Evolutionary conservation across 2,329 filamentous ascomycete species (phyloP).

Genomic region (Corynespora cassiicola): DNA sequence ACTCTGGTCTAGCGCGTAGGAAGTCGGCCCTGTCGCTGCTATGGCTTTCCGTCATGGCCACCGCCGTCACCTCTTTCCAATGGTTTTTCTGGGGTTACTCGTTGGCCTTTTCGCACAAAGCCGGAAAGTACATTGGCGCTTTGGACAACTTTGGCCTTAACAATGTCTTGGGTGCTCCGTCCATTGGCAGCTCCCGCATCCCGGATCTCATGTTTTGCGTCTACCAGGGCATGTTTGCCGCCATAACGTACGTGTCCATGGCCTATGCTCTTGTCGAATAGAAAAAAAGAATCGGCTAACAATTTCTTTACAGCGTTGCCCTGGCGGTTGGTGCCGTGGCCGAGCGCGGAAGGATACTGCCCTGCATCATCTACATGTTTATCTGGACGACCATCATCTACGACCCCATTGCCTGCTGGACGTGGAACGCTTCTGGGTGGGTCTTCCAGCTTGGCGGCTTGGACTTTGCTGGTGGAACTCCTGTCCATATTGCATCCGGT

Average conservation of each 20-base stretch:
- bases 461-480: slow-evolving; percentile 89
- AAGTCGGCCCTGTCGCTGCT: slow-evolving; percentile 89
- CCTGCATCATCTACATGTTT: slow-evolving; percentile 91
- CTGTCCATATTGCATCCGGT: slow-evolving; percentile 87
- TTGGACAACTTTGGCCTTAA: slow-evolving; percentile 81
- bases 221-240: slow-evolving; percentile 88
- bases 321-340: slow-evolving; percentile 85
- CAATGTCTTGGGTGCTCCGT: slow-evolving; percentile 76
- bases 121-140: slow-evolving; percentile 78
- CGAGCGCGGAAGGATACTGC: slow-evolving; percentile 86
- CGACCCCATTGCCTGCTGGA: slow-evolving; percentile 94
- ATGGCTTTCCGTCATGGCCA: slow-evolving; percentile 83
- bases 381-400: slow-evolving; percentile 90
- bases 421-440: slow-evolving; percentile 87
- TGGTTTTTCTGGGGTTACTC: slow-evolving; percentile 98
- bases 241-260: slow-evolving; percentile 73
- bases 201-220: slow-evolving; percentile 86
- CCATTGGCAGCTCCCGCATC: slow-evolving; percentile 73
- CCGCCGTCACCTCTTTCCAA: slow-evolving; percentile 82
- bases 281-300: slow-evolving; percentile 13
- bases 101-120: slow-evolving; percentile 79
- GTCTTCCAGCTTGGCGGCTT: slow-evolving; percentile 78
- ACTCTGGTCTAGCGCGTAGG: slow-evolving; percentile 85
- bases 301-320: slow-evolving; percentile 67
- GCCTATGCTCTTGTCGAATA: neutral